Base-by-base conservation (phyloP, 305 asterid species). In the Plantago lanceolata region DNA sequence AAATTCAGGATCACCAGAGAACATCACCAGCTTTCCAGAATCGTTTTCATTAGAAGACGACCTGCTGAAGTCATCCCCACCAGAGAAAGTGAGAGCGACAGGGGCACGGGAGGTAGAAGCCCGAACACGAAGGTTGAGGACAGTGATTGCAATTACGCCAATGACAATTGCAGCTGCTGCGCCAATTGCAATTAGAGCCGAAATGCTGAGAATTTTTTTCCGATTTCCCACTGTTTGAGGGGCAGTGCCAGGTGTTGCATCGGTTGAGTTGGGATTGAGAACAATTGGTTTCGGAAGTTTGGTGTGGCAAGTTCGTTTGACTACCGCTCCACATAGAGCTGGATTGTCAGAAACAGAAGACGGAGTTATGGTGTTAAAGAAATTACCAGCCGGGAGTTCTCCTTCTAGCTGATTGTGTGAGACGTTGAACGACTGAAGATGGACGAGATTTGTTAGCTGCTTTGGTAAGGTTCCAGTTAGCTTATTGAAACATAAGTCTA, bases 231-330 rank as follows among this genome's bases (percentile, higher is more conserved):
- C 71, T 16, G 63, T 76, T 43, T 63, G 81, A 6, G 95, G 75
- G 66, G 73, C 70, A 16, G 80, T 40, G 55, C 81, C 76, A 7
- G 87, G 84, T 18, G 78, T 19, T 33, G 85, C 74, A 63, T 80
- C 93, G 12, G 95, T 65, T 1, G 96, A 84, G 78, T 85, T 85
- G 21, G 98, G 98, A 72, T 89, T 83, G 3, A 92, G 94, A 12
- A 92, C 98, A 16, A 92, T 82, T n/a, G 98, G 98, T 64, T 92
- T 92, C 50, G 98, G 98, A 58, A 86, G 85, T 69, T 86, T 85
- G 0, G 84, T 68, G 7, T 85, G 82, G 71, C 98, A 92, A 49
- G 71, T 79, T 66, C 73, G 75, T 26, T 89, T 84, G 73, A 82
- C 85, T 29, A 81, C 76, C 1, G 95, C 78, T 47, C 97, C 98